Evolutionary conservation across 1,139 yeast genomes (phyloP).

Genomic region (Saccharomyces hybrid): DNA sequence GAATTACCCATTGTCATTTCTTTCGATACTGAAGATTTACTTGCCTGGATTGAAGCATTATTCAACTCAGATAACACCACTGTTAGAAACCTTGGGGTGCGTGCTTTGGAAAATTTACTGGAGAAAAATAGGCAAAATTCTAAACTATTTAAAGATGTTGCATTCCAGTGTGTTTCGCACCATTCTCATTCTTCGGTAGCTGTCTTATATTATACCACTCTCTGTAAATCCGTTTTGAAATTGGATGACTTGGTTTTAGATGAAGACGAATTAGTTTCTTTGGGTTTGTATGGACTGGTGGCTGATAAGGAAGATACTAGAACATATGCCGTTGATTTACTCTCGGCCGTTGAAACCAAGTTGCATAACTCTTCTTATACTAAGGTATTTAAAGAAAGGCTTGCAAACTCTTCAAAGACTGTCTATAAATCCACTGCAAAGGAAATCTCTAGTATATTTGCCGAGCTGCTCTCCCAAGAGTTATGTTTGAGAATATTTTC

Average conservation of each 20-base stretch:
- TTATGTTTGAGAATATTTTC: conserved; percentile 28
- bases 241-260: conserved; percentile 25
- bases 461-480: conserved; percentile 30
- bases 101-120: conserved; percentile 66
- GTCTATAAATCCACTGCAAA: conserved; percentile 33
- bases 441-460: conserved; percentile 32
- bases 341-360: conserved; percentile 3
- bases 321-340: conserved; percentile 9
- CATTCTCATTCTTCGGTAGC: conserved; percentile 46
- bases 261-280: conserved; percentile 30
- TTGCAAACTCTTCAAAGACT: conserved; percentile 31
- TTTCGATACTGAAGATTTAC: conserved; percentile 60
- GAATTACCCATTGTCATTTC: conserved; percentile 41
- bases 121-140: conserved; percentile 49
- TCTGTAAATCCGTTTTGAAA: conserved; percentile 47
- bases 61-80: conserved; percentile 53
- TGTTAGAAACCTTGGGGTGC: conserved; percentile 56
- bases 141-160: conserved; percentile 54
- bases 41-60: conserved; percentile 73
- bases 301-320: conserved; percentile 29
- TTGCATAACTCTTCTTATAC: conserved; percentile 30
- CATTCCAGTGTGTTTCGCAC: conserved; percentile 60
- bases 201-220: conserved; percentile 63
- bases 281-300: conserved; percentile 31
- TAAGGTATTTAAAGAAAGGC: conserved; percentile 30